These are phyloP conservation scores for Tanozyma kutaoensis DNA, from an alignment of 805 yeast species.

Conservation along the genomic window DNA sequence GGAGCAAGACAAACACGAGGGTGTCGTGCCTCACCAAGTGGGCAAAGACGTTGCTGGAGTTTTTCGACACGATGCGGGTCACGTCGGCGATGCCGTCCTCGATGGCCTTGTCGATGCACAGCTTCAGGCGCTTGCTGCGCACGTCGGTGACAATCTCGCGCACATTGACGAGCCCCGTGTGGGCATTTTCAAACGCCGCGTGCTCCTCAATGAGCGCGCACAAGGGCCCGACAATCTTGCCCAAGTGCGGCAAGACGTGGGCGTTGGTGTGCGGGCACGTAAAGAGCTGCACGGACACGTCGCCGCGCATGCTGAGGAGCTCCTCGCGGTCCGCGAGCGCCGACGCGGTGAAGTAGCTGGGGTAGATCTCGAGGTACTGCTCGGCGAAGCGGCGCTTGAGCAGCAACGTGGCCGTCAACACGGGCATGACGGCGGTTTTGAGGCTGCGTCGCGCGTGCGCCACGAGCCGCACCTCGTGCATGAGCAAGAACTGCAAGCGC, in stretches of 20 bases:
- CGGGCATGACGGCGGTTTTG: slow-evolving; percentile 38
- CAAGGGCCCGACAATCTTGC: slow-evolving; percentile 34
- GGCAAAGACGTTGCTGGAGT: slow-evolving; percentile 10
- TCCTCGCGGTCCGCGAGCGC: slow-evolving; percentile 41
- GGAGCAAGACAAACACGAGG: slow-evolving; percentile 26
- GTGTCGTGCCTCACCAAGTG: slow-evolving; percentile 21
- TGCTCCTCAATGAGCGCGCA: slow-evolving; percentile 27
- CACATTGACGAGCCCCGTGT: slow-evolving; percentile 18
- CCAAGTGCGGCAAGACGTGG: slow-evolving; percentile 10
- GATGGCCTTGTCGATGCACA: slow-evolving; percentile 17
- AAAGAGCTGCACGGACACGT: slow-evolving; percentile 25
- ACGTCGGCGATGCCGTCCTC: slow-evolving; percentile 17
- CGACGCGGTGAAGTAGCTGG: slow-evolving; percentile 31
- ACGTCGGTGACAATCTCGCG: slow-evolving; percentile 9
- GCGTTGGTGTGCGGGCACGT: slow-evolving; percentile 29
- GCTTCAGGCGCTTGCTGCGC: slow-evolving; percentile 6
- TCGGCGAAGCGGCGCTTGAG: slow-evolving; percentile 35
- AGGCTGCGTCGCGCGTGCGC: slow-evolving; percentile 36
- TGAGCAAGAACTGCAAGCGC: slow-evolving; percentile 44
- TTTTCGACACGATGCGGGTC: slow-evolving; percentile 12
- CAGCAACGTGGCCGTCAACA: slow-evolving; percentile 35
- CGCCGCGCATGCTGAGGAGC: slow-evolving; percentile 18
- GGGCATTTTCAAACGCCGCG: slow-evolving; percentile 22
- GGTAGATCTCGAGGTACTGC: slow-evolving; percentile 44
- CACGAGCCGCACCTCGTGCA: slow-evolving; percentile 47